These are phyloP conservation scores for Athelia sp. DNA, from an alignment of 1,284 basidiomycete genomes.

Conservation along the genomic window DNA sequence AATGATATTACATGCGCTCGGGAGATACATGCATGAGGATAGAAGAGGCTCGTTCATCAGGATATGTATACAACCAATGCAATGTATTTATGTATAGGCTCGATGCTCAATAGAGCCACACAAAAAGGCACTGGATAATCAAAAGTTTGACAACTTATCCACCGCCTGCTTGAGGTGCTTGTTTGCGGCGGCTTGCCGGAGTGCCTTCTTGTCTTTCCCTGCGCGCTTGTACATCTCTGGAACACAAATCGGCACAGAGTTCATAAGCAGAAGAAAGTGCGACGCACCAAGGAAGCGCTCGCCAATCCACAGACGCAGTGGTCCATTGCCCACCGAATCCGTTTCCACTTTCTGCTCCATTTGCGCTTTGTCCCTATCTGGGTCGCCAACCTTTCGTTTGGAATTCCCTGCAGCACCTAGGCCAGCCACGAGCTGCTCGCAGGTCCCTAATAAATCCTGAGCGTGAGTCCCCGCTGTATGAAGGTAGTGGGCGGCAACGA, in stretches of 20 bases:
- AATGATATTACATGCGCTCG: no score
- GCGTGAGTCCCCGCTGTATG: conserved; percentile 68
- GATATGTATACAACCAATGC: no score
- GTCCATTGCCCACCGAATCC: conserved; percentile 49
- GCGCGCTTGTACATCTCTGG: conserved; percentile 50
- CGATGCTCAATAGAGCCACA: not conserved
- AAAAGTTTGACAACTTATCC: conserved; percentile 5
- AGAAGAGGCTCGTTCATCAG: no score
- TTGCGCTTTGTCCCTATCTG: conserved; percentile 5
- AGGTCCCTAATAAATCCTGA: conserved; percentile 54
- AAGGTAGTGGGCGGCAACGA: conserved; percentile 63
- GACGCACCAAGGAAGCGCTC: conserved; percentile 59
- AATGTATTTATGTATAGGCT: not conserved
- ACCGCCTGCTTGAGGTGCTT: conserved; percentile 25
- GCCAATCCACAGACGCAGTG: conserved; percentile 66
- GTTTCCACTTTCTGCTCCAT: conserved; percentile 12
- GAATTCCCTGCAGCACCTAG: conserved; percentile 46
- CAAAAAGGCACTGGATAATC: no score
- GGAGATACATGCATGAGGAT: no score
- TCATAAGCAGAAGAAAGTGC: conserved; percentile 3
- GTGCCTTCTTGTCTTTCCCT: conserved; percentile 39
- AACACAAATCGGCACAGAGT: not conserved
- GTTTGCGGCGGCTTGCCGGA: conserved; percentile 33
- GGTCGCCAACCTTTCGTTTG: conserved; percentile 15
- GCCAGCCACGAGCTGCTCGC: conserved; percentile 64